Evolutionary conservation across 257 asterid species (phyloP), one percentile per base, ranked within the genome.

Genomic region (Jacaranda mimosifolia): DNA sequence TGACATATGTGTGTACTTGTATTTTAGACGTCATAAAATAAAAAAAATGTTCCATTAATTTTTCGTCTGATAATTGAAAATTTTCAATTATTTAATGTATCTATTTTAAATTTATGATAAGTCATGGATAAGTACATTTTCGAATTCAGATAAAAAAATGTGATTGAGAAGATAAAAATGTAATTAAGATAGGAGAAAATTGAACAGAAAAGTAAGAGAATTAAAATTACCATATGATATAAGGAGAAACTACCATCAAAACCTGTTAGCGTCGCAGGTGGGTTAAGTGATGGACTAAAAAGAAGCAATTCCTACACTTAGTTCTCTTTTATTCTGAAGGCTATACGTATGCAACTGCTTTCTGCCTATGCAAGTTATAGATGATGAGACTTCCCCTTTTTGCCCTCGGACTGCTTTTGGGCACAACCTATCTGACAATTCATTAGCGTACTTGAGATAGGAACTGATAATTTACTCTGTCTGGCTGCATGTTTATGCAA

Each of bases 401-500:
- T 17, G 35, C 19, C 49, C 13, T 55, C 18, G 51, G n/a, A 63
- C 19, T 52, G 11, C 64, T 48, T 75, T 53, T 66, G 18, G 49
- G 40, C 6, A 74, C 35, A 43, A 68, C 74, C 64, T 21, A 66
- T 26, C 68, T 12, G 60, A 36, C 52, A 53, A 60, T 45, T 45
- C 21, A 73, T 63, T 63, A 43, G 49, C 53, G 1, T 40, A 6
- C 26, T 40, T 12, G 51, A 52, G 40, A 39, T 17, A 17, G n/a
- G 40, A 53, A 52, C 26, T 64, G 32, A 18, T 18, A 39, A 48
- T 60, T 43, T 26, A 12, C 68, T 46, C 35, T 39, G 43, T 45
- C 42, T 11, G 43, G 59, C 39, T 68, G 53, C 69, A 42, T 21
- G 67, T 43, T 73, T 51, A 68, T 45, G 75, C 42, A 36, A 48